Conservation (phyloP, 1,139 yeast species). For the Candida albicans region DNA sequence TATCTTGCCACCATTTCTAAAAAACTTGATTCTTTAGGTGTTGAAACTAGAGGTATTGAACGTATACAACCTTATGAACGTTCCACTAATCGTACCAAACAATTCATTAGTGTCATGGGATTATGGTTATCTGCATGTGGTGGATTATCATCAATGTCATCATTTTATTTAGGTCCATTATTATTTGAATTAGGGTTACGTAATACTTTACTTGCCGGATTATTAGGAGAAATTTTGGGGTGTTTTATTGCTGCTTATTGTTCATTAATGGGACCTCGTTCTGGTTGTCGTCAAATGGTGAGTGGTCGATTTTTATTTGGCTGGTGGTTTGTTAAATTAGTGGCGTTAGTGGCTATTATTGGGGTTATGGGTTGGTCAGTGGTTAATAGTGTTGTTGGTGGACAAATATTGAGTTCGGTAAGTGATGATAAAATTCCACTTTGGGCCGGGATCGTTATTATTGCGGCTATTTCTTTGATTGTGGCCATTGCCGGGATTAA, state of each 20-base stretch:
- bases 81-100: conserved; percentile 46
- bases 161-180: conserved; percentile 73
- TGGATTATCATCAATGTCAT: conserved; percentile 81
- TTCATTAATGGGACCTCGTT: conserved; percentile 81
- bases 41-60: conserved; percentile 81
- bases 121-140: conserved; percentile 86
- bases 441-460: conserved; percentile 71
- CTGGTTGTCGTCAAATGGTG: conserved; percentile 87
- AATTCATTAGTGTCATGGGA: conserved; percentile 63
- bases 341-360: conserved; percentile 64
- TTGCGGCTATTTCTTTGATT: conserved; percentile 59
- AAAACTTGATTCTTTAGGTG: conserved; percentile 48
- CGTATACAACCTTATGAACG: conserved; percentile 73
- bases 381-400: conserved; percentile 82
- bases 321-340: conserved; percentile 76
- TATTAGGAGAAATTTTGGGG: conserved; percentile 64
- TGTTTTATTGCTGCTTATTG: conserved; percentile 79
- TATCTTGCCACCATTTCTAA: conserved; percentile 19
- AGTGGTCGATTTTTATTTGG: conserved; percentile 78
- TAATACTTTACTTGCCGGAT: conserved; percentile 60
- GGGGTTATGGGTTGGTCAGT: conserved; percentile 89
- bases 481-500: conserved; percentile 78
- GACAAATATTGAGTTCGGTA: conserved; percentile 69
- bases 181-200: conserved; percentile 65
- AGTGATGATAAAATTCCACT: conserved; percentile 65